phyloP scores from a whole-genome alignment of 768 basidiomycete species.

The Lentinula aciculospora region DNA sequence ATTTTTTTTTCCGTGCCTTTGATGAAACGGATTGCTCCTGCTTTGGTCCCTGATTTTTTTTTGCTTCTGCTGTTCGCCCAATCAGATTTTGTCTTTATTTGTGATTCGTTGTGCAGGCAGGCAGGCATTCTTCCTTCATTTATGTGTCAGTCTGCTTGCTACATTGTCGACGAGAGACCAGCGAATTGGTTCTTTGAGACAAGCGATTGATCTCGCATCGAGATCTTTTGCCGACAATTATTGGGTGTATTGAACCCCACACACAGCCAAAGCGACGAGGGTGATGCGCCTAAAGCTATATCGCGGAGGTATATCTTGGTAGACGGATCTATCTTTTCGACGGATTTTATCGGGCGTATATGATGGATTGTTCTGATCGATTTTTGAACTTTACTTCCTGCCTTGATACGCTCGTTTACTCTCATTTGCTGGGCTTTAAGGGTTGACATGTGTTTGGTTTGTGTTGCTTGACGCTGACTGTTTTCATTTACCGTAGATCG shows the following conservation, averaged over 20 bases:
- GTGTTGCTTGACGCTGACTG: not conserved
- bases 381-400: not conserved
- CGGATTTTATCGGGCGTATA: slow-evolving; percentile 5
- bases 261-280: not conserved
- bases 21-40: not conserved
- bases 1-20: not conserved
- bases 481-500: slow-evolving; percentile 50
- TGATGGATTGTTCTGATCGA: slow-evolving; percentile 2
- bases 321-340: not conserved
- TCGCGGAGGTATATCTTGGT: not conserved
- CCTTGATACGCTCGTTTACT: not conserved
- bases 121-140: not conserved
- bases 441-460: slow-evolving; percentile 3
- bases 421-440: not conserved
- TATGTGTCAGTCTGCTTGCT: not conserved
- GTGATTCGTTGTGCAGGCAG: not conserved
- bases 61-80: not conserved
- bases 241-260: not conserved
- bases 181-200: not conserved
- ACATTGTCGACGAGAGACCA: slow-evolving; percentile 1
- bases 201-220: not conserved
- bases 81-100: slow-evolving; percentile 1
- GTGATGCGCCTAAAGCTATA: not conserved
- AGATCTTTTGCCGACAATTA: not conserved
- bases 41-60: not conserved